Percentiles rank a stretch among this genome's conserved stretches.
These are phyloP conservation scores for Neonectria hederae DNA, from an alignment of 2,329 filamentous ascomycete species.

Conservation along the genomic window DNA sequence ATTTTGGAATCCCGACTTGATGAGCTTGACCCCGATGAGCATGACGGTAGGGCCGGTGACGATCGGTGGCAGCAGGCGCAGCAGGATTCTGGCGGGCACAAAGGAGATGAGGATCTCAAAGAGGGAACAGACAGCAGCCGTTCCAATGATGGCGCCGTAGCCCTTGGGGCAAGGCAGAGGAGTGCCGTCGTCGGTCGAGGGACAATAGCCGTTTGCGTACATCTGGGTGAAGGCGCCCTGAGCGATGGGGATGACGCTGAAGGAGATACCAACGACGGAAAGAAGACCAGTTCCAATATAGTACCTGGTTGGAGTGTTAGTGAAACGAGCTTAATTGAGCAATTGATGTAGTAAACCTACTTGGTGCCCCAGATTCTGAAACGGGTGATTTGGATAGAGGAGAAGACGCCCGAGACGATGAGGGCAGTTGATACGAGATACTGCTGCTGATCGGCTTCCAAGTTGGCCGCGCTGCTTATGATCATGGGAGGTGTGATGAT, in stretches of 20 bases:
- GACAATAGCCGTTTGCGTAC: conserved; percentile 78
- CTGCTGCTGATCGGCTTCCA: conserved; percentile 68
- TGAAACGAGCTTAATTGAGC: neutral
- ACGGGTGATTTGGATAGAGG: conserved; percentile 78
- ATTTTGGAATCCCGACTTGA: conserved; percentile 76
- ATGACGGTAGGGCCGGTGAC: conserved; percentile 77
- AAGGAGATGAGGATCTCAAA: conserved; percentile 81
- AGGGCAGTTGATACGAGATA: conserved; percentile 83
- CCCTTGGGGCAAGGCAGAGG: conserved; percentile 78
- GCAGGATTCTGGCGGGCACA: conserved; percentile 72
- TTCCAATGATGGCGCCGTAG: conserved; percentile 78
- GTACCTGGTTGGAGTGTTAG: conserved; percentile 60
- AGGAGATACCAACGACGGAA: conserved; percentile 74
- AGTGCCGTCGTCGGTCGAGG: conserved; percentile 67
- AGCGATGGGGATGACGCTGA: conserved; percentile 52
- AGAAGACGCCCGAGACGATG: conserved; percentile 81
- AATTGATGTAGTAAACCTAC: conserved; percentile 45
- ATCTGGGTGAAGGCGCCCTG: conserved; percentile 78
- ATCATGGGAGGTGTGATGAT: conserved; percentile 84
- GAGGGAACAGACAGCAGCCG: conserved; percentile 70
- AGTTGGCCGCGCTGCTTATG: conserved; percentile 71
- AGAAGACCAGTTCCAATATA: conserved; percentile 82
- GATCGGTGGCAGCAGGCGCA: conserved; percentile 81
- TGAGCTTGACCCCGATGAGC: conserved; percentile 78
- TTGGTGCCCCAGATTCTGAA: conserved; percentile 76